Conservation (phyloP, 352 stramenopile genomes). For the Phytophthora citricola region DNA sequence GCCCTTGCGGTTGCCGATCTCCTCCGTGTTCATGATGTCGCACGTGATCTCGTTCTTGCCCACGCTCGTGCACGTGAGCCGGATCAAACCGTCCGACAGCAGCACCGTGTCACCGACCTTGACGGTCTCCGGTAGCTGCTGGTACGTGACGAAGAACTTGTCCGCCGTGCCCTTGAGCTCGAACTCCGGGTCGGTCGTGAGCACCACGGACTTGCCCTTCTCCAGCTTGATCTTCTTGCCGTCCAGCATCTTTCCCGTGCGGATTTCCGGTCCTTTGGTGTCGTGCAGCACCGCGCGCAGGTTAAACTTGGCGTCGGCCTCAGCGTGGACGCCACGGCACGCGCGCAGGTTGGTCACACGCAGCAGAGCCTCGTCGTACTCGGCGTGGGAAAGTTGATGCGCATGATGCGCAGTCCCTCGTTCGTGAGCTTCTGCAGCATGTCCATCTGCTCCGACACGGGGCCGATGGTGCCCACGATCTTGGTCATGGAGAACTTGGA, state of each 20-base stretch:
- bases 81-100: constrained; percentile 93
- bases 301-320: constrained; percentile 82
- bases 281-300: constrained; percentile 93
- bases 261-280: constrained; percentile 96
- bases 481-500: constrained; percentile 92
- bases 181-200: constrained; percentile 88
- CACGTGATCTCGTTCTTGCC: constrained; percentile 80
- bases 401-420: constrained; percentile 92
- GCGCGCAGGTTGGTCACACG: constrained; percentile 82
- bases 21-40: constrained; percentile 93
- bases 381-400: constrained; percentile 97
- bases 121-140: constrained; percentile 87
- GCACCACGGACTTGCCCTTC: constrained; percentile 84
- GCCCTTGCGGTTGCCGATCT: constrained; percentile 96
- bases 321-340: constrained; percentile 84
- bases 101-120: constrained; percentile 87
- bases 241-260: constrained; percentile 91
- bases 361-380: constrained; percentile 82
- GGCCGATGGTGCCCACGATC: constrained; percentile 95
- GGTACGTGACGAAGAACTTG: constrained; percentile 94
- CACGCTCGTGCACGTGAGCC: constrained; percentile 82
- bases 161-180: constrained; percentile 82
- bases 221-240: constrained; percentile 88
- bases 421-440: constrained; percentile 87
- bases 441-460: constrained; percentile 75